Base-by-base conservation (phyloP, 129 eudicot genomes). In the Chrysanthemum makinoi region DNA sequence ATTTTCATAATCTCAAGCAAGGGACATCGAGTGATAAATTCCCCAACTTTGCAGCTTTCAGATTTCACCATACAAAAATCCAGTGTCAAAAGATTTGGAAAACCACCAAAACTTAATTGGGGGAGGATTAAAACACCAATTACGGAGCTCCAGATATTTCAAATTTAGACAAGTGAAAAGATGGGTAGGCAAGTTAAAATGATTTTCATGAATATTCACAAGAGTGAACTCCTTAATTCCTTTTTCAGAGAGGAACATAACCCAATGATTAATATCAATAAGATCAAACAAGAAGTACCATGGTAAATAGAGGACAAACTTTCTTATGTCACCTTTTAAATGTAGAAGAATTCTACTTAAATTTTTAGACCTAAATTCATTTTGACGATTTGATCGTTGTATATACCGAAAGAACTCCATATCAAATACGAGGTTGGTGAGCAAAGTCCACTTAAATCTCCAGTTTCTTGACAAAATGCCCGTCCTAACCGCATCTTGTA, bases 391-490 rank as follows among this genome's bases (percentile, higher is more conserved):
- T 14, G 12, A 10, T 12, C 43, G 17, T 50, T 3, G 19, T 39
- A 70, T 18, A 39, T 13, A 18, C 13, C 5, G 6, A 35, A 53
- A 52, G 18, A 69, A 69, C 10, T 69, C 13, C 17, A 30, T 6
- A 55, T 69, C 64, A 43, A 69, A 69, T 33, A 30, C 19, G 48
- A 69, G 74, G 5, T 69, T n/a, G 18, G 33, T n/a, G 26, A 55
- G 63, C 33, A 18, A 10, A 55, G 74, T 69, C 65, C 74, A 69
- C 30, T 69, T 69, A 69, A 11, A 53, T 62, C 49, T 69, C 73
- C 73, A 53, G 5, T 55, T 53, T 51, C 73, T 68, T 28, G 73
- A 68, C 62, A 68, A 68, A 15, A 68, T 51, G 26, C 49, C 8
- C 7, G 73, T 68, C 73, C 57, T 16, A 11, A 68, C 61, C 8